Evolutionary conservation across 2,329 filamentous ascomycete species (phyloP).

Genomic region (Stagonosporopsis chrysanthemi): DNA sequence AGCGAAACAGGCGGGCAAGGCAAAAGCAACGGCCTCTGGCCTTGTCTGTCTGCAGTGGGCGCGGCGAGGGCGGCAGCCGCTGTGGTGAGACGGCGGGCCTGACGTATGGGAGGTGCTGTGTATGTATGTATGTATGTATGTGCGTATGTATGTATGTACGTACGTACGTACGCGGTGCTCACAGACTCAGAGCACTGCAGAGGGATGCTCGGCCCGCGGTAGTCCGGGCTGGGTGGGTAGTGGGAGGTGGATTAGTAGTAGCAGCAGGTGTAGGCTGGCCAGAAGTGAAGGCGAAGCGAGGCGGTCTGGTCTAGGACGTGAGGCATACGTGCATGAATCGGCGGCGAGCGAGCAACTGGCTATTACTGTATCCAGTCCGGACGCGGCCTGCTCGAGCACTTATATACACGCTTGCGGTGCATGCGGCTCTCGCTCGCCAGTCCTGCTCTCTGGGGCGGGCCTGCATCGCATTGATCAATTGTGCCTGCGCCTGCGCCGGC

Average conservation of each 20-base stretch:
- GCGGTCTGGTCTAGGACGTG: conserved; percentile 1
- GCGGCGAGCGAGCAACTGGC: conserved; percentile 4
- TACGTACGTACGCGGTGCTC: no score
- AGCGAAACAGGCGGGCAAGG: conserved; percentile 16
- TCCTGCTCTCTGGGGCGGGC: conserved; percentile 1
- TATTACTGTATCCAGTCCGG: conserved; percentile 4
- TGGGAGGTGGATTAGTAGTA: no score
- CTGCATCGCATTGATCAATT: conserved; percentile 15
- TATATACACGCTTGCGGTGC: conserved; percentile 15
- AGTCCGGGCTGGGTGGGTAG: not conserved
- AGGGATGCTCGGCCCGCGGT: conserved; percentile 28
- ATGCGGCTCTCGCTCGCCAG: conserved; percentile 20
- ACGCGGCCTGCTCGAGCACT: conserved; percentile 9
- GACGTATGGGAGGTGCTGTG: no score
- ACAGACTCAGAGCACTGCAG: not conserved
- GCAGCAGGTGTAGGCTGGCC: no score
- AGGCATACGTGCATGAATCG: conserved; percentile 7
- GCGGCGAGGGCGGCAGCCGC: conserved; percentile 25
- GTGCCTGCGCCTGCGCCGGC: conserved; percentile 19
- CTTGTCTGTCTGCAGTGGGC: conserved; percentile 18
- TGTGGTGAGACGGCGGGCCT: conserved; percentile 29
- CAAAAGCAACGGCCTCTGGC: conserved; percentile 34
- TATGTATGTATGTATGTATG: no score
- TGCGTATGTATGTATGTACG: no score
- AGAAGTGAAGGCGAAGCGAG: no score